phyloP scores from a whole-genome alignment of 2,329 filamentous ascomycete genomes.

The Trichophyton mentagrophytes region DNA sequence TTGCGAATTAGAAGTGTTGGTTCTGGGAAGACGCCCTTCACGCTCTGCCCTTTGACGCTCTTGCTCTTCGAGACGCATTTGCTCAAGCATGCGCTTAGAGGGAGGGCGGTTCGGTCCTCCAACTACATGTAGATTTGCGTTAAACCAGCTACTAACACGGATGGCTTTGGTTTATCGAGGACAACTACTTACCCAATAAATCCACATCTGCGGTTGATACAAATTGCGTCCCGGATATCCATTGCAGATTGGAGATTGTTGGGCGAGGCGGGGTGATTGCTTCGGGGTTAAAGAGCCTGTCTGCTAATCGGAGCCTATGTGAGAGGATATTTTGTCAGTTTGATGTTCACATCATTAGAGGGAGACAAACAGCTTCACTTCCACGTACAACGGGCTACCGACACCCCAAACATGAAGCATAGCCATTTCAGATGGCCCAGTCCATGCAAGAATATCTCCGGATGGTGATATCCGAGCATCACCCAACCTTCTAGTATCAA shows the following conservation, averaged over 20 bases:
- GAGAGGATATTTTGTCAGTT: neutral
- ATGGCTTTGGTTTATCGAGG: no score
- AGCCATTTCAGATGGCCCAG: conserved; percentile 71
- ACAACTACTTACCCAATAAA: conserved; percentile 47
- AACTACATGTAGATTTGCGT: conserved; percentile 33
- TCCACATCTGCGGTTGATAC: conserved; percentile 80
- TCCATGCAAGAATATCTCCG: conserved; percentile 79
- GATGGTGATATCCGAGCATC: conserved; percentile 60
- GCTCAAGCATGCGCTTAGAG: conserved; percentile 75
- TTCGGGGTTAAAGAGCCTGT: conserved; percentile 67
- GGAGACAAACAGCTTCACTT: neutral
- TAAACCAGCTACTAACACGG: neutral
- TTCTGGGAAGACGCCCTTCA: conserved; percentile 6
- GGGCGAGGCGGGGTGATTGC: conserved; percentile 64
- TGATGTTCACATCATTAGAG: neutral
- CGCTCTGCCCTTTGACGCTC: conserved; percentile 32
- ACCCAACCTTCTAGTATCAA: conserved; percentile 61
- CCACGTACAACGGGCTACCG: conserved; percentile 48
- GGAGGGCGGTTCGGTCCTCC: conserved; percentile 78
- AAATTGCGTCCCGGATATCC: conserved; percentile 91
- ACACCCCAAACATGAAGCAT: conserved; percentile 76
- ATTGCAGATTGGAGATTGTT: conserved; percentile 89
- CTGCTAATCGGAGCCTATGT: conserved; percentile 40
- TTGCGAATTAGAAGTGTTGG: neutral
- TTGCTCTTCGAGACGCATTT: conserved; percentile 61